Evolutionary conservation across 2,329 filamentous ascomycete species (phyloP).

Genomic region (Colletotrichum chlorophyti): DNA sequence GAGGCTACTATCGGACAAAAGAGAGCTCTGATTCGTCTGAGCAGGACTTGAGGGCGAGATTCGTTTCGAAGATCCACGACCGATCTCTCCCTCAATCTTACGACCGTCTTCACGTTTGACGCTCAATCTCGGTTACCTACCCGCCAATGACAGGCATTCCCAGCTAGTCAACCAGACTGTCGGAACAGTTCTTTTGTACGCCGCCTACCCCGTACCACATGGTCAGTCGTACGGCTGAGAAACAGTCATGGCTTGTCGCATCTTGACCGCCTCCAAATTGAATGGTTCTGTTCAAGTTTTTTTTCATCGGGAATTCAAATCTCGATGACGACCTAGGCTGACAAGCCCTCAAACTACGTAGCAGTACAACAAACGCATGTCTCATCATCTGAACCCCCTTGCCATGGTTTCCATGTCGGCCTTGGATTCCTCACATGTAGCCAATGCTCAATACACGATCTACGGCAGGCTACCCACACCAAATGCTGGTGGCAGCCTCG

Average conservation of each 20-base stretch:
- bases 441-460: background rate
- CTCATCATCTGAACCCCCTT: constrained; percentile 7
- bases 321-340: constrained; percentile 15
- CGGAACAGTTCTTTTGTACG: constrained; percentile 9
- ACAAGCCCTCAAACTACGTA: background rate
- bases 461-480: background rate
- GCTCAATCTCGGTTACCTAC: constrained; percentile 16
- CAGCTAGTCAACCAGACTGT: constrained; percentile 25
- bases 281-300: background rate
- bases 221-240: constrained; percentile 1
- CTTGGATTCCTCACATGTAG: background rate
- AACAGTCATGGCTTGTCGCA: constrained; percentile 7
- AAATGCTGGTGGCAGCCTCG: background rate
- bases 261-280: constrained; percentile 11
- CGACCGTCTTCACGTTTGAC: constrained; percentile 11
- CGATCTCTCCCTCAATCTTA: constrained; percentile 16
- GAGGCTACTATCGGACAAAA: background rate
- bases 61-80: constrained; percentile 12
- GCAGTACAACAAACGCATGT: constrained; percentile 17
- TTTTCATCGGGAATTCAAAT: constrained; percentile 5
- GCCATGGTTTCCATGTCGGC: background rate
- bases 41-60: background rate
- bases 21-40: background rate
- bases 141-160: constrained; percentile 18
- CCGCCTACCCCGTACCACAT: constrained; percentile 16